Conservation (phyloP, 192 early-diverging fungal species). For the Coemansia sp. region DNA sequence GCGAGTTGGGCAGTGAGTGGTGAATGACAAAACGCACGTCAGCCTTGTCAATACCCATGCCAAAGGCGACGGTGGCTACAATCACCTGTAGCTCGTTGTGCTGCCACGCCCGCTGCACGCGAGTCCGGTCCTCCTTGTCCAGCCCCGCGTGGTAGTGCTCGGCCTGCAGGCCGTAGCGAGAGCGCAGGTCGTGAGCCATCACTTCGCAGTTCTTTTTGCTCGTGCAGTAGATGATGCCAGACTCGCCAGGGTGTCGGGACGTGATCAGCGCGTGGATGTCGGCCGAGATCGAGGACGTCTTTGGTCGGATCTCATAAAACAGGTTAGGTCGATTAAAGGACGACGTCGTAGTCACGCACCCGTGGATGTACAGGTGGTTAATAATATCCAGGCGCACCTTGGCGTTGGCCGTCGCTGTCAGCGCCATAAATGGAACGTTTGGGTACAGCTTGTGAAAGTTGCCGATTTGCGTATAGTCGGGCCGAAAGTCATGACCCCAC, state of each 20-base stretch:
- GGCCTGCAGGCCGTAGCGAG: constrained; percentile 62
- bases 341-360: constrained; percentile 73
- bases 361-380: constrained; percentile 69
- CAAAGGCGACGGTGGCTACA: constrained; percentile 96
- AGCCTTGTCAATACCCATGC: constrained; percentile 97
- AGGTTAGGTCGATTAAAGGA: constrained; percentile 92
- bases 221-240: constrained; percentile 92
- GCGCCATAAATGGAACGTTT: constrained; percentile 85
- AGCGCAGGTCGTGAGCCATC: constrained; percentile 69
- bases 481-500: constrained; percentile 98
- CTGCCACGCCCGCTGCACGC: constrained; percentile 87
- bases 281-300: constrained; percentile 61
- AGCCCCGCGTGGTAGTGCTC: constrained; percentile 91
- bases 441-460: constrained; percentile 69
- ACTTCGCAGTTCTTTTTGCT: constrained; percentile 82
- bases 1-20: constrained; percentile 81
- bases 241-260: constrained; percentile 62
- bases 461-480: constrained; percentile 84
- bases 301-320: constrained; percentile 71
- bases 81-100: constrained; percentile 74
- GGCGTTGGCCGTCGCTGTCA: constrained; percentile 94
- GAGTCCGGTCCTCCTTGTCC: constrained; percentile 72
- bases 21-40: constrained; percentile 97
- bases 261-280: constrained; percentile 78
- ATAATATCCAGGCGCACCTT: constrained; percentile 86